A percentile compares a stretch with the other conserved stretches of the same genome.
Evolutionary conservation across 2,329 filamentous ascomycete species (phyloP).

Genomic region (Cercospora canescens): DNA sequence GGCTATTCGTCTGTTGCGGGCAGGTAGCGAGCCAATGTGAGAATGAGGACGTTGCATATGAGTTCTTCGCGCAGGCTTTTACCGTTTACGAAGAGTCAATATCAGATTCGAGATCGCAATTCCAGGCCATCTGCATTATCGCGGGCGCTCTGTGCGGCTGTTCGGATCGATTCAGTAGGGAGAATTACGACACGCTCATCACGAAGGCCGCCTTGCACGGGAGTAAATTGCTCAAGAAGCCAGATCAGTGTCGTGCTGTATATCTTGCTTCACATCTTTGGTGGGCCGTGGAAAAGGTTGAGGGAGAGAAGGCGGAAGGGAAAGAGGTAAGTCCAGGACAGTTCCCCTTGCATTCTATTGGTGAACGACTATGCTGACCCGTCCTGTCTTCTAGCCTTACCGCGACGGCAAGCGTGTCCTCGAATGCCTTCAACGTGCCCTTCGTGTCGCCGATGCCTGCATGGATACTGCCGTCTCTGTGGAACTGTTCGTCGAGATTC

Average conservation of each 20-base stretch:
- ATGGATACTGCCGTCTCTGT: constrained; percentile 98
- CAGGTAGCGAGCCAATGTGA: constrained; percentile 89
- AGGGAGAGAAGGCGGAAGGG: constrained; percentile 52
- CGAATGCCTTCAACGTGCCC: constrained; percentile 90
- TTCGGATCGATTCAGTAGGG: constrained; percentile 79
- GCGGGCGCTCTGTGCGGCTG: constrained; percentile 86
- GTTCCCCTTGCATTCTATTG: background rate
- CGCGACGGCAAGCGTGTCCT: constrained; percentile 96
- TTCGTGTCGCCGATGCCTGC: constrained; percentile 95
- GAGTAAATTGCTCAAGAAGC: constrained; percentile 95
- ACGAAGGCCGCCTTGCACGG: constrained; percentile 97
- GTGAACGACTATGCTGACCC: constrained; percentile 5
- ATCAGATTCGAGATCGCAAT: constrained; percentile 93
- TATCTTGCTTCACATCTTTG: constrained; percentile 96
- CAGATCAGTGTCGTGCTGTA: constrained; percentile 94
- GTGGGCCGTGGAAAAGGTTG: constrained; percentile 89
- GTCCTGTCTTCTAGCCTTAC: constrained; percentile 66
- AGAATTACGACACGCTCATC: constrained; percentile 98
- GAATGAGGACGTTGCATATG: constrained; percentile 95
- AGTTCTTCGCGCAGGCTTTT: constrained; percentile 97
- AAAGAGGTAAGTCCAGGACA: constrained; percentile 30
- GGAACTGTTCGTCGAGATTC: constrained; percentile 95
- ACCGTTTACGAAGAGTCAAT: constrained; percentile 97
- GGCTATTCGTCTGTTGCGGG: constrained; percentile 87
- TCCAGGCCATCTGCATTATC: constrained; percentile 95